Base-by-base conservation (phyloP, 106 monocot genomes). In the Platanthera zijinensis region DNA sequence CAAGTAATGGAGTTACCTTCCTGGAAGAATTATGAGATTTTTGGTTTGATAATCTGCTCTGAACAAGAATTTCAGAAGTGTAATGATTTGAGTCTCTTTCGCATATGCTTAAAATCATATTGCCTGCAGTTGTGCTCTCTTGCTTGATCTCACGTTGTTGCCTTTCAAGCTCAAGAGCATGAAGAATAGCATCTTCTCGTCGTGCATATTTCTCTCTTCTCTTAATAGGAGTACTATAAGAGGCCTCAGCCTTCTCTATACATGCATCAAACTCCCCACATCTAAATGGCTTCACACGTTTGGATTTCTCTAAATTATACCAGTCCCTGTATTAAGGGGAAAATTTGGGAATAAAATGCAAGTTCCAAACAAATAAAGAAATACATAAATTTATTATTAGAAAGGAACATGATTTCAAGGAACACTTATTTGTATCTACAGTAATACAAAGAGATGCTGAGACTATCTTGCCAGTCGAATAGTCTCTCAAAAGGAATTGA, bases 251-350 rank as follows among this genome's bases (percentile, higher is more conserved):
- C 82, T 80, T 85, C 80, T 95, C 92, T 75, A 95, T 95, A 78
- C 86, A 95, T 68, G 87, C 82, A 83, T 92, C 90, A 83, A 95
- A 95, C 74, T 95, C 92, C 47, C 92, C 95, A 79, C 95, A 95
- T 30, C 95, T 82, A 82, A 95, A 95, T 57, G 92, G 82, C 56
- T 95, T 95, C 1, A 95, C 92, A 57, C 95, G 85, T 75, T 95
- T 95, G 15, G 95, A 95, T 80, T 95, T 95, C 80, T 95, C 95
- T 45, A 95, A 71, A 78, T 95, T 95, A 69, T 95, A 95, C 92
- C 92, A 95, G 53, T 95, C 95, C 57, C 95, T 95, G 88, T 69
- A 67, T 74, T 61, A 71, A 56, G 5, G 48, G 8, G 48, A 6
- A 61, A 69, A 28, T 5, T 39, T 10, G 7, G 21, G 28, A 75